phyloP scores from a whole-genome alignment of 2,329 filamentous ascomycete species.

The Lachnellula arida region DNA sequence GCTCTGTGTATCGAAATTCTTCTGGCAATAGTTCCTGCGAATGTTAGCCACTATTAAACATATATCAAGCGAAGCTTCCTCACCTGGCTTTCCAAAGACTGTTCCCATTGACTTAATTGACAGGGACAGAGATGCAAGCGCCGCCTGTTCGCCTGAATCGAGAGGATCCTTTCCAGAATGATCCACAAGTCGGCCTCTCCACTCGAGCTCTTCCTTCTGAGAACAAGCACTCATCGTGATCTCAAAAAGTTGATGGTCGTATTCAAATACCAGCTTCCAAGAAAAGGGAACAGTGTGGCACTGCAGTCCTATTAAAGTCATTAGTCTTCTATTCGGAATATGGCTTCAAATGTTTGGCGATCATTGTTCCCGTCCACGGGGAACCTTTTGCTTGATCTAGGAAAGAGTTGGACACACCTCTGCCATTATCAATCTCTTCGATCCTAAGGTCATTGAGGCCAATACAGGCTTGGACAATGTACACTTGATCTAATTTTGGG shows the following conservation, averaged over 20 bases:
- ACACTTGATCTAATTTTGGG: constrained; percentile 59
- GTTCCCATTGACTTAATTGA: constrained; percentile 70
- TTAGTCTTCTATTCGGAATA: constrained; percentile 13
- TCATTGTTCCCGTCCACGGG: background rate
- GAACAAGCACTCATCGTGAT: constrained; percentile 84
- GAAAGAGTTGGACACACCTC: constrained; percentile 44
- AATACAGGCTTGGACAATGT: constrained; percentile 72
- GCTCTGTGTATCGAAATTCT: constrained; percentile 75
- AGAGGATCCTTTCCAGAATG: constrained; percentile 46
- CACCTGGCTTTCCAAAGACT: constrained; percentile 69
- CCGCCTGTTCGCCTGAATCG: constrained; percentile 41
- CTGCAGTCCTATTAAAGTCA: constrained; percentile 60
- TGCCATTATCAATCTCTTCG: constrained; percentile 70
- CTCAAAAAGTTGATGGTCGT: constrained; percentile 72
- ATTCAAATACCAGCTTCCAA: constrained; percentile 88
- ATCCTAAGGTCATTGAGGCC: constrained; percentile 60
- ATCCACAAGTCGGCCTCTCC: constrained; percentile 64
- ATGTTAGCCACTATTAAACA: background rate
- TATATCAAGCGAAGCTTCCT: constrained; percentile 9
- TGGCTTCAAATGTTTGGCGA: background rate
- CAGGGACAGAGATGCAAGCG: constrained; percentile 62
- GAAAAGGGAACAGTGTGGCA: constrained; percentile 82
- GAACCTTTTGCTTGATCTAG: background rate
- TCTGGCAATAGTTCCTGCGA: constrained; percentile 55
- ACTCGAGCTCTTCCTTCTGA: constrained; percentile 71